Conservation (phyloP, 2,329 filamentous ascomycete genomes). For the Monosporascus sp. region DNA sequence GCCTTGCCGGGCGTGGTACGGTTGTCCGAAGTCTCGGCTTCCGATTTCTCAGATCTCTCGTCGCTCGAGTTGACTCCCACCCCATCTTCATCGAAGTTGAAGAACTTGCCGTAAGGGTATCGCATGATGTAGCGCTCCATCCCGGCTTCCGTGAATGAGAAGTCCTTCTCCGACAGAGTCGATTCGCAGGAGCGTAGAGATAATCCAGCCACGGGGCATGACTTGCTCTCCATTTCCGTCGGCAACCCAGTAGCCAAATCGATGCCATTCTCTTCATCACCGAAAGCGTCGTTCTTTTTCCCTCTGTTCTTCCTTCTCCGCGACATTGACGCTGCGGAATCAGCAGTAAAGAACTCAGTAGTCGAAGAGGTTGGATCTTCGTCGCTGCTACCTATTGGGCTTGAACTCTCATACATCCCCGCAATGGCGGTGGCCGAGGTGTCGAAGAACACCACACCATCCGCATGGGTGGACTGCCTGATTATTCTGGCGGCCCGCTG, state of each 20-base stretch:
- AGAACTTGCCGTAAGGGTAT: conserved; percentile 18
- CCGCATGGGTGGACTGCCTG: conserved; percentile 24
- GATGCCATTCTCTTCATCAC: too few relatives aligned
- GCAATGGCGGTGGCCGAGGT: conserved; percentile 18
- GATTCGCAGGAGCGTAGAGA: not conserved
- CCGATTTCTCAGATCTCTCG: conserved; percentile 4
- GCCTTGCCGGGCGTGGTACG: not conserved
- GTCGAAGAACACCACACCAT: conserved; percentile 26
- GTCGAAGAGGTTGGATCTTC: not conserved
- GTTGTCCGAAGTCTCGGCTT: not conserved
- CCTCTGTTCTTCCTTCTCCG: not conserved
- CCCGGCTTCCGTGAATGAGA: not conserved
- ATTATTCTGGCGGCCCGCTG: conserved; percentile 23
- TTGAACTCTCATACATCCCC: conserved; percentile 1
- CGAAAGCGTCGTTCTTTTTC: too few relatives aligned
- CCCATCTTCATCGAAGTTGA: conserved; percentile 14
- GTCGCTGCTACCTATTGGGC: not conserved
- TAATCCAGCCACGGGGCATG: not conserved
- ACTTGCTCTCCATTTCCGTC: not conserved
- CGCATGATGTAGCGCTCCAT: conserved; percentile 14
- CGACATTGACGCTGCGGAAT: not conserved
- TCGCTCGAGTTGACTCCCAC: conserved; percentile 5
- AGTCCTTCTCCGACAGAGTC: not conserved
- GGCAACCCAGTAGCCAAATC: too few relatives aligned
- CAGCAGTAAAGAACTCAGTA: not conserved